phyloP scores from a whole-genome alignment of 345 rosid species.

The Arabis hirsuta region DNA sequence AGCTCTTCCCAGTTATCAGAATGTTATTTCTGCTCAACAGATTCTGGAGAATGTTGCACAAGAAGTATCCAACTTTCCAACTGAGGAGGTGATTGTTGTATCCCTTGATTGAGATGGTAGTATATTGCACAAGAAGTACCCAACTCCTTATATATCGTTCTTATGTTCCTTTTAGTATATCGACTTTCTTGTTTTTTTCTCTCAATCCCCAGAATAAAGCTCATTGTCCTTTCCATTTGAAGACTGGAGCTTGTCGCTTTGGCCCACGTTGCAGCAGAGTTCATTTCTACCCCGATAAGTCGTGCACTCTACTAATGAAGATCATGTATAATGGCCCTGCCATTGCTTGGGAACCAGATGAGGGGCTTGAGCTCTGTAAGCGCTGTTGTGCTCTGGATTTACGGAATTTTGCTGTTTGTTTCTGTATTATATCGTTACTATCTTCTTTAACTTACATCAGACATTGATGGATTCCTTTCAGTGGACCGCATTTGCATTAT shows the following conservation, averaged over 20 bases:
- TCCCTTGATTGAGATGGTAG: slow-evolving; percentile 16
- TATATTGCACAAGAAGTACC: too few species aligned
- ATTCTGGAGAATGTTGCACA: slow-evolving; percentile 74
- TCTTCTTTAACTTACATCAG: slow-evolving; percentile 66
- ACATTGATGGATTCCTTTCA: slow-evolving; percentile 55
- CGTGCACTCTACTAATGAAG: slow-evolving; percentile 83
- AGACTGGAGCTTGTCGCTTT: slow-evolving; percentile 96
- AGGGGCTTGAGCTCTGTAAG: slow-evolving; percentile 99
- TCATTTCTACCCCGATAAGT: slow-evolving; percentile 87
- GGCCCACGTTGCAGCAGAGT: slow-evolving; percentile 96
- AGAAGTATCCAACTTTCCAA: slow-evolving; percentile 91
- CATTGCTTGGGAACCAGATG: slow-evolving; percentile 95
- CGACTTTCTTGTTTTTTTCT: neutral
- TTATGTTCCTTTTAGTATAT: slow-evolving; percentile 15
- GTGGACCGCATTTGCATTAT: slow-evolving; percentile 29
- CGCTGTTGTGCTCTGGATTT: slow-evolving; percentile 45
- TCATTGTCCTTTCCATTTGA: slow-evolving; percentile 96
- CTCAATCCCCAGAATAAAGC: slow-evolving; percentile 76
- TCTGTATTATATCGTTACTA: slow-evolving; percentile 35
- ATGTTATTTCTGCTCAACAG: slow-evolving; percentile 66
- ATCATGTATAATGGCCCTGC: slow-evolving; percentile 98
- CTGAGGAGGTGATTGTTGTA: slow-evolving; percentile 69
- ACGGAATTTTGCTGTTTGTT: slow-evolving; percentile 18
- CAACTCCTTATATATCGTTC: neutral
- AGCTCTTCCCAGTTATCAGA: slow-evolving; percentile 56